A percentile compares a stretch with the other conserved stretches of the same genome.
Evolutionary conservation across 495 filamentous ascomycete species (phyloP).

Genomic region (Podospora pseudoanserina): DNA sequence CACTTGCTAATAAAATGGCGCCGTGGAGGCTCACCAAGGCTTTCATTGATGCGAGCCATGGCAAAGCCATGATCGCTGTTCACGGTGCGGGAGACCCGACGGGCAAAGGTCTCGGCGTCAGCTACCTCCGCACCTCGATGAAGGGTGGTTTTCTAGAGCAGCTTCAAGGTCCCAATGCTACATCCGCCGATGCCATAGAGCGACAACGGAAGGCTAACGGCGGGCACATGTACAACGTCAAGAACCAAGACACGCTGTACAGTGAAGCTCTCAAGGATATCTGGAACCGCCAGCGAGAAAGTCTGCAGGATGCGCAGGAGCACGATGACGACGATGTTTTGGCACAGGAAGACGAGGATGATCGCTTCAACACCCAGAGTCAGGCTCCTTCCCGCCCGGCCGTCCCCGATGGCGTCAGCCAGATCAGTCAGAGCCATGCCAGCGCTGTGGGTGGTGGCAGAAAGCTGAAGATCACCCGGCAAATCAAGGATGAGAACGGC

Average conservation of each 20-base stretch:
- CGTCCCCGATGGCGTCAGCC: constrained; percentile 70
- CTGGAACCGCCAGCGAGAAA: constrained; percentile 82
- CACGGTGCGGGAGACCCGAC: constrained; percentile 96
- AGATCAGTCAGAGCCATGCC: constrained; percentile 73
- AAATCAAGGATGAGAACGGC: constrained; percentile 58
- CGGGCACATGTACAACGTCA: constrained; percentile 96
- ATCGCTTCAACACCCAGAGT: constrained; percentile 51
- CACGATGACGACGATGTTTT: constrained; percentile 65
- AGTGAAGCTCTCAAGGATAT: constrained; percentile 82
- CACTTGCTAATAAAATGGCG: constrained; percentile 63
- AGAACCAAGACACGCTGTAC: constrained; percentile 82
- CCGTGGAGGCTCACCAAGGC: constrained; percentile 95
- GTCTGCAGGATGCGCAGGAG: constrained; percentile 55
- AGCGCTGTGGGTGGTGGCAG: constrained; percentile 66
- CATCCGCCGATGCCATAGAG: constrained; percentile 63
- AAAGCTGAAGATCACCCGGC: constrained; percentile 71
- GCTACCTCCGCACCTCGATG: constrained; percentile 95
- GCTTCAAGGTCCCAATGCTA: constrained; percentile 82
- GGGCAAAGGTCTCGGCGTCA: constrained; percentile 87
- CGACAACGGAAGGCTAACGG: constrained; percentile 80
- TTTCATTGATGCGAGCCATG: constrained; percentile 86
- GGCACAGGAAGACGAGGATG: constrained; percentile 54
- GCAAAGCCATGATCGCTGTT: constrained; percentile 94
- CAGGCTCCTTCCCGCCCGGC: constrained; percentile 37
- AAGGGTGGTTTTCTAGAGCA: constrained; percentile 94